phyloP scores from a whole-genome alignment of 352 stramenopile genomes.

The Phytophthora litchii region DNA sequence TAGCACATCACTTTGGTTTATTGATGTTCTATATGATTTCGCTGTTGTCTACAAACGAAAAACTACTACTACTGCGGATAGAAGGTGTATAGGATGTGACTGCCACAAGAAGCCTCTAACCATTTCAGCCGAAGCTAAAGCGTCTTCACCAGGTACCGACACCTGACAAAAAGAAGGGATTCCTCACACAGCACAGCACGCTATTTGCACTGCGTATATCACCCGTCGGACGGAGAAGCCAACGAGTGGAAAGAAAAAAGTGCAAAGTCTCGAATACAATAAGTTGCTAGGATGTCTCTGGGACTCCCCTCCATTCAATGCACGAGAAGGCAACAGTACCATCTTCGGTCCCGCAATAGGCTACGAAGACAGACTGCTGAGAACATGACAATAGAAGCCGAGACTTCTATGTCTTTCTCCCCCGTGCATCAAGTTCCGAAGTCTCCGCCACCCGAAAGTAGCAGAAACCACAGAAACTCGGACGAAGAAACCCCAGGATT shows the following conservation, averaged over 20 bases:
- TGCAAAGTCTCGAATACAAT: conserved; percentile 28
- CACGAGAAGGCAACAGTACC: conserved; percentile 50
- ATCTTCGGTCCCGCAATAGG: conserved; percentile 51
- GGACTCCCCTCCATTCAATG: conserved; percentile 40
- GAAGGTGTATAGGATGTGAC: conserved; percentile 44
- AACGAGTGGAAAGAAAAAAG: conserved; percentile 79
- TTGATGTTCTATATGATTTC: too few species aligned
- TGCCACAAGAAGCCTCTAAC: conserved; percentile 39
- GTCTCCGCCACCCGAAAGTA: conserved; percentile 11
- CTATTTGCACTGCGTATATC: conserved; percentile 88
- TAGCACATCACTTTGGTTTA: too few species aligned
- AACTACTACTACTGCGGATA: too few species aligned
- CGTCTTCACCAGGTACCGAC: conserved; percentile 19
- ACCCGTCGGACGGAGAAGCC: conserved; percentile 49
- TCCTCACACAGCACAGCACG: conserved; percentile 49
- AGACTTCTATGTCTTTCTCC: conserved; percentile 32
- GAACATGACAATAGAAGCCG: conserved; percentile 25
- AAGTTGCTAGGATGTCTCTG: conserved; percentile 37
- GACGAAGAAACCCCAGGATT: conserved; percentile 42
- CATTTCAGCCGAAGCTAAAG: conserved; percentile 13
- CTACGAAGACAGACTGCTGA: conserved; percentile 42
- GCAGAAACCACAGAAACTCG: conserved; percentile 25
- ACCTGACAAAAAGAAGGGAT: conserved; percentile 23
- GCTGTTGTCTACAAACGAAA: too few species aligned
- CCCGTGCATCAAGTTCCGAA: conserved; percentile 34